Conservation (phyloP, 2,329 filamentous ascomycete genomes). For the Magnaporthiopsis incrustans region DNA sequence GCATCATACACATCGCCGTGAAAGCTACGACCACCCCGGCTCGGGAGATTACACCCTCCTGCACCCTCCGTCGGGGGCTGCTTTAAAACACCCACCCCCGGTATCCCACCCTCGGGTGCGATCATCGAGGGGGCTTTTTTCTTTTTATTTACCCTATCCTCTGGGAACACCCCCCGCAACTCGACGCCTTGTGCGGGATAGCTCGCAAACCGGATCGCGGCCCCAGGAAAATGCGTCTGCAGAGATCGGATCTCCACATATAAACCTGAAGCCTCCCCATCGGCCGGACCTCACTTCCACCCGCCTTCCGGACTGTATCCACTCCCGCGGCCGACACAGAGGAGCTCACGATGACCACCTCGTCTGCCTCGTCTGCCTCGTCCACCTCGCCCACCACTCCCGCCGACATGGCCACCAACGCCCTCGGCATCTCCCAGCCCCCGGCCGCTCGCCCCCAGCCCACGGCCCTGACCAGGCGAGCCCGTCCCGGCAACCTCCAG, state of each 20-base stretch:
- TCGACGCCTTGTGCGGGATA: slow-evolving; percentile 11
- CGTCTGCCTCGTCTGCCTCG: not conserved
- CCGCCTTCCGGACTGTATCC: not conserved
- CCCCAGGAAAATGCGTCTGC: slow-evolving; percentile 20
- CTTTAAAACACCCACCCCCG: slow-evolving; percentile 13
- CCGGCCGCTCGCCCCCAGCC: slow-evolving; percentile 30
- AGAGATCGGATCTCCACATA: slow-evolving; percentile 15
- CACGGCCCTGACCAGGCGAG: slow-evolving; percentile 28
- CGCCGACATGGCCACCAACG: slow-evolving; percentile 2
- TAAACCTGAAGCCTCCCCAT: slow-evolving; percentile 14
- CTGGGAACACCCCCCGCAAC: slow-evolving; percentile 13
- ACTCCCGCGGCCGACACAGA: not conserved
- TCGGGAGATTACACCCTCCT: not conserved
- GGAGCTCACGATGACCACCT: slow-evolving; percentile 1
- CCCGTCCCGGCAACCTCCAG: slow-evolving; percentile 40
- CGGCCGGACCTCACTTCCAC: slow-evolving; percentile 1
- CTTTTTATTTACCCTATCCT: not conserved
- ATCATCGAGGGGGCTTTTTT: not conserved
- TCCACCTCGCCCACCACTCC: not conserved
- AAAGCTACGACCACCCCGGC: slow-evolving; percentile 10
- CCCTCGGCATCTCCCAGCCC: slow-evolving; percentile 22
- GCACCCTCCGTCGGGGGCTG: slow-evolving; percentile 12
- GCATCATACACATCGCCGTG: slow-evolving; percentile 16
- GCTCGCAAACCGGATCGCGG: slow-evolving; percentile 8
- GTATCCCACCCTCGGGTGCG: slow-evolving; percentile 7